Evolutionary conservation across 2,329 filamentous ascomycete species (phyloP), one percentile per base, ranked within the genome.

Genomic region (Cyphellophora attinorum): DNA sequence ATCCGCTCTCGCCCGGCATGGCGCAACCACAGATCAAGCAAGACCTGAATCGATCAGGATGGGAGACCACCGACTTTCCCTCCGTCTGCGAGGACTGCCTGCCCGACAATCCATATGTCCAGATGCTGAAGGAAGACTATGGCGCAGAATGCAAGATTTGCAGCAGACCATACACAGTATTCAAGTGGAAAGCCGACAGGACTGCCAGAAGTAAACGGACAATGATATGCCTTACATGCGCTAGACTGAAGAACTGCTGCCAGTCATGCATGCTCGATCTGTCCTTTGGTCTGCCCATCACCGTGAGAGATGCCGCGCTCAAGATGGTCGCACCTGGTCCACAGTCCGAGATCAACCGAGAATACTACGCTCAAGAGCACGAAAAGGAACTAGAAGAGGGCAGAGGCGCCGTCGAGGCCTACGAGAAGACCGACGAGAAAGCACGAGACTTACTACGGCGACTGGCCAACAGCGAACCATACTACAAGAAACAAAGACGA

Each of bases 221-320:
- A 35, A 93, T 85, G 51, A 93, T 96, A 52, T 98, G 91, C 60
- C 70, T 98, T 15, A 98, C 91, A 27, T 98, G 91, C 67, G 89
- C 91, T 14, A 82, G 91, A 29, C 72, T 96, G 47, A 98, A 98
- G 64, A 98, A 98, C 66, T 96, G 91, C 67, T 98, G 91, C 55
- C 91, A 98, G 66, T 89, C 81, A 63, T 98, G 91, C 67, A 96
- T 96, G 85, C 79, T 98, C 34, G 91, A 98, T 70, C 66, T 98
- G 40, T 89, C 85, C 10, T 98, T 96, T 54, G 93, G 91, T 15
- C 69, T 98, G 17, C 91, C 91, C 8, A 93, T 98, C 53, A 83
- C 88, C 11, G 84, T 98, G 39, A 79, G 91, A 54, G 91, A 98
- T 67, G 91, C 91, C 3, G 91, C 93, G 4, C 70, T 98, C 44